Percentiles rank a stretch among this genome's conserved stretches.
Evolutionary conservation across 2,329 filamentous ascomycete genomes (phyloP).

Genomic region (Didymella arachidicola): DNA sequence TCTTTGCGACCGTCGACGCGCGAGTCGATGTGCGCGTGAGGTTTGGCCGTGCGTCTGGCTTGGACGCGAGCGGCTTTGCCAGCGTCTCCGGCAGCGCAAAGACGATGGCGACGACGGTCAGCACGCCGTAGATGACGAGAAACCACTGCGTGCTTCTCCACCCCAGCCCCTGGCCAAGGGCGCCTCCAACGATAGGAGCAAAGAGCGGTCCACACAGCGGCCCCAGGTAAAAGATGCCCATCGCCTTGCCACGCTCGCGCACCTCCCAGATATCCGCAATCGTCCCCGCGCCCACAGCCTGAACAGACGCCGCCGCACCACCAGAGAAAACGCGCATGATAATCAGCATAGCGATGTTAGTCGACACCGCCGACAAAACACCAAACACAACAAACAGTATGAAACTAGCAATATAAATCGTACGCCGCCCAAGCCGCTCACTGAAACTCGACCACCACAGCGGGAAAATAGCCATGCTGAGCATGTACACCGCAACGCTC

Average conservation of each 20-base stretch:
- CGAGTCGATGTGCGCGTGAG: slow-evolving; percentile 43
- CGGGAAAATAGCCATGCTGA: slow-evolving; percentile 53
- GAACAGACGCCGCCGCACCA: slow-evolving; percentile 49
- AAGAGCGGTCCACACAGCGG: slow-evolving; percentile 50
- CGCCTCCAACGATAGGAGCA: slow-evolving; percentile 52
- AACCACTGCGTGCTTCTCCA: slow-evolving; percentile 54
- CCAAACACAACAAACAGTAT: slow-evolving; percentile 44
- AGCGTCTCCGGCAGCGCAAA: slow-evolving; percentile 49
- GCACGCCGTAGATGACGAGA: slow-evolving; percentile 48
- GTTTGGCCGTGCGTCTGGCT: slow-evolving; percentile 16
- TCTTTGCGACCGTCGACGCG: slow-evolving; percentile 45
- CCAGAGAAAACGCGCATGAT: slow-evolving; percentile 48
- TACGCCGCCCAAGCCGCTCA: slow-evolving; percentile 47
- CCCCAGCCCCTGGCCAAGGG: slow-evolving; percentile 41
- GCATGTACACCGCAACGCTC: slow-evolving; percentile 53
- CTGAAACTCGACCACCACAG: slow-evolving; percentile 53
- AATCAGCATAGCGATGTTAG: slow-evolving; percentile 50
- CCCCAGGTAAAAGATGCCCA: slow-evolving; percentile 52
- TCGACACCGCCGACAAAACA: slow-evolving; percentile 45
- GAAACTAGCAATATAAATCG: slow-evolving; percentile 50
- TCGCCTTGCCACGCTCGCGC: slow-evolving; percentile 48
- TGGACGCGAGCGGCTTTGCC: slow-evolving; percentile 19
- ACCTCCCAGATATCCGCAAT: slow-evolving; percentile 52
- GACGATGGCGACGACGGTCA: slow-evolving; percentile 43
- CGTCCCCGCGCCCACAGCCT: slow-evolving; percentile 50